Evolutionary conservation across 2,329 filamentous ascomycete genomes (phyloP).

Genomic region (Zasmidium cellare): DNA sequence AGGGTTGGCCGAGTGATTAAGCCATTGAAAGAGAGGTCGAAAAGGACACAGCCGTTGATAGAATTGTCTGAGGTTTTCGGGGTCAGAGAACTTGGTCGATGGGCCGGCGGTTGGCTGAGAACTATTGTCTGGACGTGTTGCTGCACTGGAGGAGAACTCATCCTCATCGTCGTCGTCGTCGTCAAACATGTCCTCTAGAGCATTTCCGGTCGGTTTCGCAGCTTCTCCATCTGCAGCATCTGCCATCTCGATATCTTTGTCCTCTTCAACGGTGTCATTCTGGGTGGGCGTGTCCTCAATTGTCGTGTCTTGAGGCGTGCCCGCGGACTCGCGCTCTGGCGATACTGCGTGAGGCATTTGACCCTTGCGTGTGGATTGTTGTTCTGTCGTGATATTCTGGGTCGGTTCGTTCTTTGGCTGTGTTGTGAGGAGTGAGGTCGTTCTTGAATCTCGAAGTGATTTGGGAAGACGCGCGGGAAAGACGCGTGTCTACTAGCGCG

Average conservation of each 20-base stretch:
- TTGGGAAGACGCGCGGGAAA: neutral
- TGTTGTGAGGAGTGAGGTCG: too few species aligned
- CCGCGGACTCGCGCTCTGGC: slow-evolving; percentile 25
- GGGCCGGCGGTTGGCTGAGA: slow-evolving; percentile 36
- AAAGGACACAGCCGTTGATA: slow-evolving; percentile 96
- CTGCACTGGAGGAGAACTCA: slow-evolving; percentile 59
- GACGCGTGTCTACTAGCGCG: neutral
- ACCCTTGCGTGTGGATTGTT: too few species aligned
- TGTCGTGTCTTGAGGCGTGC: slow-evolving; percentile 32
- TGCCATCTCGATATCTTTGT: slow-evolving; percentile 22
- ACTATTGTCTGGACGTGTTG: slow-evolving; percentile 45
- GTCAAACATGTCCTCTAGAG: slow-evolving; percentile 61
- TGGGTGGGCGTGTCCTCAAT: slow-evolving; percentile 34
- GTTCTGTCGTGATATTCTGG: too few species aligned
- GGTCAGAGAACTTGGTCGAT: slow-evolving; percentile 58
- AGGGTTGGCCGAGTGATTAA: slow-evolving; percentile 87
- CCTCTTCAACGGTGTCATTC: slow-evolving; percentile 17
- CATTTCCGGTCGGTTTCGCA: slow-evolving; percentile 14
- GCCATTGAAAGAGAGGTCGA: slow-evolving; percentile 92
- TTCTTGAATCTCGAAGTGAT: too few species aligned
- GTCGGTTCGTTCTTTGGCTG: too few species aligned
- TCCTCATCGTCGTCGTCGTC: slow-evolving; percentile 56
- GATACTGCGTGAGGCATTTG: slow-evolving; percentile 50
- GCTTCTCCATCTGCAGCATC: slow-evolving; percentile 9
- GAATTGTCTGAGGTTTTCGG: slow-evolving; percentile 86